Percentiles rank a stretch among this genome's conserved stretches.
These are phyloP conservation scores for Pisolithus microcarpus DNA, from an alignment of 768 basidiomycete species.

Conservation along the genomic window DNA sequence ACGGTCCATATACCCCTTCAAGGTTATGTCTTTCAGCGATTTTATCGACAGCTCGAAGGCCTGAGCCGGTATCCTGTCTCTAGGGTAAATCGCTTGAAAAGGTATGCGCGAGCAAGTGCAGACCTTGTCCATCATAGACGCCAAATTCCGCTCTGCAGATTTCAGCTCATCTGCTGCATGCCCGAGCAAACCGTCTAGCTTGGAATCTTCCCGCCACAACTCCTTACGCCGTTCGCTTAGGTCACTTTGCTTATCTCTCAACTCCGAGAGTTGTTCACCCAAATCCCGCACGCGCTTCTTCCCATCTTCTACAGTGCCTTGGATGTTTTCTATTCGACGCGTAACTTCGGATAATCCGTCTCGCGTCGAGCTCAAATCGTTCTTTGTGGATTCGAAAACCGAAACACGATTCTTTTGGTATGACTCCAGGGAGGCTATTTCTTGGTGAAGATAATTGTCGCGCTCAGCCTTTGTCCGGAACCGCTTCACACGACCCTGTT, in stretches of 20 bases:
- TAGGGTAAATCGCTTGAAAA: neutral
- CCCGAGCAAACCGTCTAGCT: conserved; percentile 67
- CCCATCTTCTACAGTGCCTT: conserved; percentile 59
- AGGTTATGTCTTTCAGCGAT: conserved; percentile 73
- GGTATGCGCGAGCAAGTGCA: neutral
- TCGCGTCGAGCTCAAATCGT: conserved; percentile 43
- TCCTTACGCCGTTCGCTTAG: conserved; percentile 82
- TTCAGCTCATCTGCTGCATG: conserved; percentile 78
- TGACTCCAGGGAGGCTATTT: conserved; percentile 62
- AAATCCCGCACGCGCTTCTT: conserved; percentile 50
- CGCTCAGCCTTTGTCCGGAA: conserved; percentile 81
- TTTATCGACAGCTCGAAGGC: conserved; percentile 77
- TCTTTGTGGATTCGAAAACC: conserved; percentile 47
- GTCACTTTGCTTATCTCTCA: conserved; percentile 65
- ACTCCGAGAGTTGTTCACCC: conserved; percentile 46
- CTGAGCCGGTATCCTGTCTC: conserved; percentile 79
- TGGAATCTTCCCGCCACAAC: conserved; percentile 91
- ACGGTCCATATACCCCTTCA: conserved; percentile 84
- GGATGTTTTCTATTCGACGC: conserved; percentile 47
- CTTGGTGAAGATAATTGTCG: conserved; percentile 74
- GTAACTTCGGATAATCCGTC: conserved; percentile 51
- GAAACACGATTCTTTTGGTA: conserved; percentile 50
- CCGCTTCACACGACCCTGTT: conserved; percentile 82
- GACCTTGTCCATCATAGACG: conserved; percentile 96
- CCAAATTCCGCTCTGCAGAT: conserved; percentile 68